Evolutionary conservation across 352 stramenopile species (phyloP).

Genomic region (Albugo candida): DNA sequence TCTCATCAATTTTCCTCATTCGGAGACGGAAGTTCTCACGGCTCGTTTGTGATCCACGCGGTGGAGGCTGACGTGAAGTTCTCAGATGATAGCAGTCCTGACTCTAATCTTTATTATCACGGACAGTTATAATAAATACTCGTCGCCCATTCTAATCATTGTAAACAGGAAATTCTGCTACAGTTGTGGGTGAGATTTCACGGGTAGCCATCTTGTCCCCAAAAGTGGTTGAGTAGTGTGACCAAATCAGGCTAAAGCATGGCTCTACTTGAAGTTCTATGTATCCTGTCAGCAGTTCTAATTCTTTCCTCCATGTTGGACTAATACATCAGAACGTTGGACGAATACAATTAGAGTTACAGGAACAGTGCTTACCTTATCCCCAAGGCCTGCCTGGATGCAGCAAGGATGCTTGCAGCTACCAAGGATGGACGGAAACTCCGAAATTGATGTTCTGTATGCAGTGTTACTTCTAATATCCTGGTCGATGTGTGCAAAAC

Average conservation of each 20-base stretch:
- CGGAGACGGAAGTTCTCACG: too few relatives aligned
- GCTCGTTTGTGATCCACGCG: too few relatives aligned
- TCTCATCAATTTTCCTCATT: too few relatives aligned
- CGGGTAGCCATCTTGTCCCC: conserved; percentile 22
- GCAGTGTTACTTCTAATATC: not conserved
- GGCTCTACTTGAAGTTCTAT: conserved; percentile 52
- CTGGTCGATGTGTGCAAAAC: not conserved
- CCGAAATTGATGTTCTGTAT: conserved; percentile 57
- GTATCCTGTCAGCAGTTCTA: conserved; percentile 66
- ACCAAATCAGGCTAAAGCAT: conserved; percentile 70
- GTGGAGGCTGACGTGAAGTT: too few relatives aligned
- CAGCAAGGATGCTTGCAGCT: conserved; percentile 51
- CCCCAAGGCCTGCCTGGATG: conserved; percentile 50
- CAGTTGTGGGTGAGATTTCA: conserved; percentile 51
- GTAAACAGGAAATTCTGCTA: conserved; percentile 8
- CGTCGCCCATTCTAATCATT: too few relatives aligned
- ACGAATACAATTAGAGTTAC: not conserved
- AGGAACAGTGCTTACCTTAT: conserved; percentile 21
- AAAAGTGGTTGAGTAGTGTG: conserved; percentile 58
- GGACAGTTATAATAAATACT: too few relatives aligned
- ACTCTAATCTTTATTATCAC: too few relatives aligned
- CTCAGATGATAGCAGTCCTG: too few relatives aligned
- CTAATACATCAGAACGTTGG: conserved; percentile 8
- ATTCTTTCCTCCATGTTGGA: conserved; percentile 63
- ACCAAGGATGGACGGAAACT: conserved; percentile 67